These are phyloP conservation scores for Aspergillus hancockii DNA, from an alignment of 495 filamentous ascomycete genomes.

Conservation along the genomic window DNA sequence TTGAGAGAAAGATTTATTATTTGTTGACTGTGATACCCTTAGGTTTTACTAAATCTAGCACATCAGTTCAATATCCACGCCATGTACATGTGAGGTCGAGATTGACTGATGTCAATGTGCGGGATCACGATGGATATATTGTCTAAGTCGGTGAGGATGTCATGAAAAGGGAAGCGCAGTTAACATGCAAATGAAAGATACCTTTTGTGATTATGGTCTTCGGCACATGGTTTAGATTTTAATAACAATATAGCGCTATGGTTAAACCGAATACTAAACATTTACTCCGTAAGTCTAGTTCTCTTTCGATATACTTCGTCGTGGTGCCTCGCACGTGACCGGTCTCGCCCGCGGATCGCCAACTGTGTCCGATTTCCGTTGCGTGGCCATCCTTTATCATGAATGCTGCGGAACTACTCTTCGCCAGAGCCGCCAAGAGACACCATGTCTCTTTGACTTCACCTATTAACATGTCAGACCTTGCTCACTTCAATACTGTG, in stretches of 20 bases:
- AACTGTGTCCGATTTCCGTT: slow-evolving; percentile 1
- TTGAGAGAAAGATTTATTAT: not conserved
- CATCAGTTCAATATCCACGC: not conserved
- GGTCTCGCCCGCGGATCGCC: slow-evolving; percentile 15
- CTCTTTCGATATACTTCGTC: not conserved
- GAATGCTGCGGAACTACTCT: slow-evolving; percentile 7
- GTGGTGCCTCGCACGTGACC: slow-evolving; percentile 15
- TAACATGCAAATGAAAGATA: no score
- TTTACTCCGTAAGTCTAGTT: no score
- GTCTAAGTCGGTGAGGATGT: no score
- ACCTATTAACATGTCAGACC: not conserved
- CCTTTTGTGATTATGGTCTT: no score
- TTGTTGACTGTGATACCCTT: slow-evolving; percentile 10
- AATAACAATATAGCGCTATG: not conserved
- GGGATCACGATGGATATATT: no score
- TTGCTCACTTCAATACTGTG: not conserved
- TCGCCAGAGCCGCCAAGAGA: not conserved
- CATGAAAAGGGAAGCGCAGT: no score
- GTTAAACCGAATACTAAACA: not conserved
- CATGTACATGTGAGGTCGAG: not conserved
- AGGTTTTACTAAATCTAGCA: not conserved
- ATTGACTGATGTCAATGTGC: no score
- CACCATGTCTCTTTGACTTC: slow-evolving; percentile 5
- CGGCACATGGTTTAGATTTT: no score
- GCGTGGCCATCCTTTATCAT: slow-evolving; percentile 4